Conservation (phyloP, 83 land plant genomes). For the Picea mariana region DNA sequence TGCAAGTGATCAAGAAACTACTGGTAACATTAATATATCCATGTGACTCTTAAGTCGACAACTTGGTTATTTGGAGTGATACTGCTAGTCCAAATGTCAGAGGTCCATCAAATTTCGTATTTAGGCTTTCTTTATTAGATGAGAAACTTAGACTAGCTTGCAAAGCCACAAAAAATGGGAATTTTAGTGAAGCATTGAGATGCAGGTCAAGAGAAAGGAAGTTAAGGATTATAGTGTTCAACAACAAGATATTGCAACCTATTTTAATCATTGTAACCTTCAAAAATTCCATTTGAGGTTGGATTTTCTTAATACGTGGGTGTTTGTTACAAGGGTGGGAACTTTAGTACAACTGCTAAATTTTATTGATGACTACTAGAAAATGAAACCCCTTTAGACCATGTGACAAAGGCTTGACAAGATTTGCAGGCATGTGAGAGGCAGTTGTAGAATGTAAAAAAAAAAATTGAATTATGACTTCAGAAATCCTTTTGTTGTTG, state of each 20-base stretch:
- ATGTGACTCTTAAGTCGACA: constrained; percentile 31
- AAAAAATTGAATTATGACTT: too few species aligned
- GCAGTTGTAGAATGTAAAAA: background rate
- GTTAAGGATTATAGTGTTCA: constrained; percentile 29
- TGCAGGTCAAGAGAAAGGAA: constrained; percentile 55
- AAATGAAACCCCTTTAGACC: constrained; percentile 34
- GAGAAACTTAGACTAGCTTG: constrained; percentile 31
- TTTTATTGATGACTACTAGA: constrained; percentile 7
- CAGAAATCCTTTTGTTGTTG: constrained; percentile 25
- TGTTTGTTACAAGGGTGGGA: constrained; percentile 20
- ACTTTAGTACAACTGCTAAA: too few species aligned
- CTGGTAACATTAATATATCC: constrained; percentile 60
- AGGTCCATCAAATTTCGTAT: background rate
- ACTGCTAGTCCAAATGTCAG: constrained; percentile 42
- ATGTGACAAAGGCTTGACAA: constrained; percentile 53
- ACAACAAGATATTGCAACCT: constrained; percentile 40
- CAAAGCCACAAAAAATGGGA: constrained; percentile 55
- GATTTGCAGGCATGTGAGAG: constrained; percentile 60
- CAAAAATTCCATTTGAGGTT: constrained; percentile 31
- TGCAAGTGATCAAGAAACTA: constrained; percentile 74
- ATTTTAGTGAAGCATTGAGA: constrained; percentile 68
- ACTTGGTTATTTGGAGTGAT: constrained; percentile 61
- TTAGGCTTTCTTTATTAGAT: constrained; percentile 50
- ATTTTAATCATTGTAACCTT: constrained; percentile 33
- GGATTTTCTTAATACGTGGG: constrained; percentile 59